Percentiles rank a stretch among this genome's conserved stretches.
Conservation (phyloP, 768 basidiomycete species). For the Pleurotus cornucopiae region DNA sequence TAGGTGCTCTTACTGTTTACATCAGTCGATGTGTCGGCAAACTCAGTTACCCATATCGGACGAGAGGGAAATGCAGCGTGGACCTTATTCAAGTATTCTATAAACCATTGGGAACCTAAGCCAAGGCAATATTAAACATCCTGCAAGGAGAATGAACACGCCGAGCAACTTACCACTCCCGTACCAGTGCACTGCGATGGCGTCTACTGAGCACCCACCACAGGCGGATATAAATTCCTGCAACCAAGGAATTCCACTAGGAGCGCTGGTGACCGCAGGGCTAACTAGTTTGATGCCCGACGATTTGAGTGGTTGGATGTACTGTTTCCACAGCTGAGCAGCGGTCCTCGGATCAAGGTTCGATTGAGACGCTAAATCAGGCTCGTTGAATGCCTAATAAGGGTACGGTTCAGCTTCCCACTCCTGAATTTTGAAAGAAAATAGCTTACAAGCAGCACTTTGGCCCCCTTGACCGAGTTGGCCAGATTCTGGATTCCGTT, state of each 20-base stretch:
- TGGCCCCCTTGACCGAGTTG: slow-evolving; percentile 28
- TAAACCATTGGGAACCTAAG: slow-evolving; percentile 27
- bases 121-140: slow-evolving; percentile 20
- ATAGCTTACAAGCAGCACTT: slow-evolving; percentile 29
- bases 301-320: slow-evolving; percentile 29
- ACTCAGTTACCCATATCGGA: slow-evolving; percentile 34
- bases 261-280: slow-evolving; percentile 29
- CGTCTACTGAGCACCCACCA: slow-evolving; percentile 30
- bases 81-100: slow-evolving; percentile 28
- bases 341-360: slow-evolving; percentile 26
- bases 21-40: slow-evolving; percentile 15
- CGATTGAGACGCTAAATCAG: slow-evolving; percentile 27
- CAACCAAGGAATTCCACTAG: slow-evolving; percentile 28
- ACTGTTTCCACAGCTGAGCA: slow-evolving; percentile 29
- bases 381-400: slow-evolving; percentile 31
- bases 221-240: slow-evolving; percentile 28
- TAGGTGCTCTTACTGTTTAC: neutral
- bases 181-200: slow-evolving; percentile 33
- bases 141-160: neutral
- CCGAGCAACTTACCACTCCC: neutral
- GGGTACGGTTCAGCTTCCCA: too few species aligned
- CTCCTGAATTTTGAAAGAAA: too few species aligned
- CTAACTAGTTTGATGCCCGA: slow-evolving; percentile 27
- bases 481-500: slow-evolving; percentile 24
- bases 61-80: slow-evolving; percentile 26